Base-by-base conservation (phyloP, 305 asterid genomes). In the Fraxinus nigra region DNA sequence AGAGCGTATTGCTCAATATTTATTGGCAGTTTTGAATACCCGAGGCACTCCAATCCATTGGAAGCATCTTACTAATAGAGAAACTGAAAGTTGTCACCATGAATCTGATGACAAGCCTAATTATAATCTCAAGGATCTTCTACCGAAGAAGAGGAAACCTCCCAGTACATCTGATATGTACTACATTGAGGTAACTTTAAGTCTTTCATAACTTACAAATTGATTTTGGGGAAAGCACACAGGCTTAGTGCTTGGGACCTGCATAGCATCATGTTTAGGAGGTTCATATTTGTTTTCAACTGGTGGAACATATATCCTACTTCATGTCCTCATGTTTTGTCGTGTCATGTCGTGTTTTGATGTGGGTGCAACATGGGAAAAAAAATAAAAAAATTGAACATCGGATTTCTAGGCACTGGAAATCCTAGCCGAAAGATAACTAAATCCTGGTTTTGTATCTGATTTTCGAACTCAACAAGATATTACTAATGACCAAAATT, bases 1-100 rank as follows among this genome's bases (percentile, higher is more conserved):
- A 88, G 98, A 95, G 82, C 95, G 98, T 46, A 94, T 94, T 59
- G 92, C 91, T 82, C 97, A 94, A 83, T 95, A 95, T 83, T 82
- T 94, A 56, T 81, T 95, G 72, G 99, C 99, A 20, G 97, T 95
- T 85, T 70, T 95, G 82, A 91, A 90, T 90, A 87, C 91, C 77
- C 90, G 98, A 76, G 91, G 97, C 84, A 94, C 98, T 88, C 98
- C 99, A 75, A 93, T 94, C 72, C 98, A 91, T n/a, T 95, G 99
- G 99, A 93, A 87, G 85, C 88, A 83, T 87, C 77, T 85, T 76
- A 43, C 82, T 63, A 75, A 61, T 82, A 80, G 78, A 77, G 91
- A 80, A 80, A 81, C 80, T 7, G 85, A 88, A 81, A 91, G 76
- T 43, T 80, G 20, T 73, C 79, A 4, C 80, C 81, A 9, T 8